Evolutionary conservation across 2,329 filamentous ascomycete species (phyloP).

Genomic region (Camillea tinctor): DNA sequence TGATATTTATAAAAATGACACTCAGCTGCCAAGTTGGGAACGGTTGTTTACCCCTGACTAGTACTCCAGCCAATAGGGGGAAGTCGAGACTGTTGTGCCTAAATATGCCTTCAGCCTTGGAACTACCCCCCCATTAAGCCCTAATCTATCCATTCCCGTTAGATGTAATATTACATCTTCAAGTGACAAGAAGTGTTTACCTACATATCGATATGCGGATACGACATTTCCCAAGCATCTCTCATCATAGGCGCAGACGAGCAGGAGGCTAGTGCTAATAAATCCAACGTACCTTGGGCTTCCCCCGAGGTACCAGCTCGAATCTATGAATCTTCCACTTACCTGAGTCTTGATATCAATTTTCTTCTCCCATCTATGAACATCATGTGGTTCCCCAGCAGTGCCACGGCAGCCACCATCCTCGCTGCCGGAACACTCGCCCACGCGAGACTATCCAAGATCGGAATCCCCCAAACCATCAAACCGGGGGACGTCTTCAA

Average conservation of each 20-base stretch:
- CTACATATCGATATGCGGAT: too few species aligned
- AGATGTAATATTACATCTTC: too few species aligned
- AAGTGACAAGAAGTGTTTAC: too few species aligned
- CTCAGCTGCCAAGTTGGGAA: not conserved
- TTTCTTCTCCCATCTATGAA: too few species aligned
- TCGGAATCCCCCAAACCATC: slow-evolving; percentile 6
- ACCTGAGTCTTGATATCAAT: too few species aligned
- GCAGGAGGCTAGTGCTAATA: too few species aligned
- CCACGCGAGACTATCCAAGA: slow-evolving; percentile 2
- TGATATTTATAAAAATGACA: not conserved
- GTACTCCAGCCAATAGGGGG: not conserved
- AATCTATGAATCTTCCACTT: too few species aligned
- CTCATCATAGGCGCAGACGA: too few species aligned
- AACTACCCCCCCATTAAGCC: too few species aligned
- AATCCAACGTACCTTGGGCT: too few species aligned
- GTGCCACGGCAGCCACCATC: not conserved
- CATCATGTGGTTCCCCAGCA: not conserved
- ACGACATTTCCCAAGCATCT: too few species aligned
- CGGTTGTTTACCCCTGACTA: not conserved
- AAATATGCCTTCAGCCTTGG: not conserved
- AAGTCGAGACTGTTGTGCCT: not conserved
- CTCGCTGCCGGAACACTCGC: not conserved
- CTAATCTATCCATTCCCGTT: not conserved
- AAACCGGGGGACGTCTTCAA: slow-evolving; percentile 5
- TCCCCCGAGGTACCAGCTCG: too few species aligned